Evolutionary conservation across 2,329 filamentous ascomycete genomes (phyloP).

Genomic region (Apiospora pterosperma): DNA sequence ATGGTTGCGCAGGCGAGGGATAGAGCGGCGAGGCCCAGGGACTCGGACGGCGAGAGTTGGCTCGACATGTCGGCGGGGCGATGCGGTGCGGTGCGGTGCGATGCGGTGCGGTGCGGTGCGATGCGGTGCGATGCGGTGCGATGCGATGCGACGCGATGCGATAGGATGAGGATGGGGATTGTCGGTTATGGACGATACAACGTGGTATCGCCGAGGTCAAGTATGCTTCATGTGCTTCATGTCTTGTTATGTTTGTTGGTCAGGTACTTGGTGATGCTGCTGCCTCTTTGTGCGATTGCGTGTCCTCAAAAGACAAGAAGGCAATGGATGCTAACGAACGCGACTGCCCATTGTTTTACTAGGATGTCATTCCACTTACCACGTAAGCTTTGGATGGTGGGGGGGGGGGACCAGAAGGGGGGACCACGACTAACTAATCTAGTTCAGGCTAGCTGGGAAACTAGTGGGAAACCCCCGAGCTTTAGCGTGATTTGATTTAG

Average conservation of each 20-base stretch:
- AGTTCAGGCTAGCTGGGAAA: no score
- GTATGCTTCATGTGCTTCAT: not conserved
- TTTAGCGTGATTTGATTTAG: no score
- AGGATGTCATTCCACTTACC: no score
- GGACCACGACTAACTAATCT: no score
- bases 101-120: not conserved
- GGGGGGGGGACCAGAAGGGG: no score
- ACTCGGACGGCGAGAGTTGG: slow-evolving; percentile 49
- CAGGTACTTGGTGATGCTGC: not conserved
- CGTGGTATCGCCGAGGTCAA: not conserved
- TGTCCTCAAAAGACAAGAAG: no score
- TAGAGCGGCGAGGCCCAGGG: slow-evolving; percentile 57
- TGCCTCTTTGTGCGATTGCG: no score
- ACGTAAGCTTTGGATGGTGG: no score
- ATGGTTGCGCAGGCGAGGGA: slow-evolving; percentile 68
- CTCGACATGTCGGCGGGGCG: slow-evolving; percentile 21
- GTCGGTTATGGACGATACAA: not conserved
- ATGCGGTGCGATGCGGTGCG: slow-evolving; percentile 4
- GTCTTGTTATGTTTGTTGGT: not conserved
- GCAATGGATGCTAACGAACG: no score
- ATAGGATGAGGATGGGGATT: not conserved
- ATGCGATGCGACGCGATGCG: not conserved
- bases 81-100: slow-evolving; percentile 2
- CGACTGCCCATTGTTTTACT: no score
- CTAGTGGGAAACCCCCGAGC: no score